Conservation (phyloP, 495 filamentous ascomycete species). For the Aspergillus diversus region DNA sequence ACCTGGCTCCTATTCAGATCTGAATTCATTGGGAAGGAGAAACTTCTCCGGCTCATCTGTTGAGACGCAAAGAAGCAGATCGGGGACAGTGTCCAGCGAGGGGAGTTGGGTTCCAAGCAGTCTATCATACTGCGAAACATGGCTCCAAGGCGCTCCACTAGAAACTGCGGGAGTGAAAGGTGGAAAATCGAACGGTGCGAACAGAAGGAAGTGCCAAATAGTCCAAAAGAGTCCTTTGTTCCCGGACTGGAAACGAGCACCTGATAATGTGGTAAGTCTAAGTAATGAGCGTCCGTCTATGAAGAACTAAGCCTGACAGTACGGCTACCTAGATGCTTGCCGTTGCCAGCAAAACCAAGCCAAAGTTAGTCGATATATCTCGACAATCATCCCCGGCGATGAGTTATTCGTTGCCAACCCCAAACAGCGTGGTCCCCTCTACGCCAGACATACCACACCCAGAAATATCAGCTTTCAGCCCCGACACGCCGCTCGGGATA, state of each 20-base stretch:
- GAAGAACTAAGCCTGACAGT: background rate
- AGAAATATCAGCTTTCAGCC: conserved; percentile 52
- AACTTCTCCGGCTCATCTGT: conserved; percentile 24
- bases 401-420: conserved; percentile 30
- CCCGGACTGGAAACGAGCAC: conserved; percentile 33
- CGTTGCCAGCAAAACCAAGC: conserved; percentile 46
- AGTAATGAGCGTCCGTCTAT: conserved; percentile 32
- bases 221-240: conserved; percentile 45
- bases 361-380: conserved; percentile 49
- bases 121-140: conserved; percentile 47
- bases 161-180: conserved; percentile 35
- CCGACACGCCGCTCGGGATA: conserved; percentile 46
- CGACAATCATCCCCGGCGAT: conserved; percentile 43
- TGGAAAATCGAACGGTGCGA: conserved; percentile 34
- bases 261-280: conserved; percentile 33
- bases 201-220: conserved; percentile 47
- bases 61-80: conserved; percentile 37
- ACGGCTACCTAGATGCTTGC: conserved; percentile 36
- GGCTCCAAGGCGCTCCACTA: conserved; percentile 46
- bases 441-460: conserved; percentile 46
- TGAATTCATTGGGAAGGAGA: conserved; percentile 18
- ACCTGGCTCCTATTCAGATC: conserved; percentile 21
- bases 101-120: conserved; percentile 49
- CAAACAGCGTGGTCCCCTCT: conserved; percentile 32
- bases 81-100: conserved; percentile 47